These are phyloP conservation scores for Vitis amurensis DNA, from an alignment of 164 flowering plant genomes.

Conservation along the genomic window DNA sequence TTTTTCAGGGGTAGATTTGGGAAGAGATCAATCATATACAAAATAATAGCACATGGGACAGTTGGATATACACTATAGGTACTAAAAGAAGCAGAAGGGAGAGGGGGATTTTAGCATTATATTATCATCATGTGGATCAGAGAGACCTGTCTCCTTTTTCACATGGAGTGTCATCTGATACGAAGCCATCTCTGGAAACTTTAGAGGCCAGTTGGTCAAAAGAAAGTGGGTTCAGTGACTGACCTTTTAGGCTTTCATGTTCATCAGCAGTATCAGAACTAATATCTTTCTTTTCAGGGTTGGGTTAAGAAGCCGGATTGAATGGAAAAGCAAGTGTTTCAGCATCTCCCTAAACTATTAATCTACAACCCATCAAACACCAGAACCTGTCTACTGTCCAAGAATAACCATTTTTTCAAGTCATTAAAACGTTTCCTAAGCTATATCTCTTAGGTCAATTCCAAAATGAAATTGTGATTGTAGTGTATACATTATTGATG, in stretches of 20 bases:
- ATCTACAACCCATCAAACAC: too few relatives aligned
- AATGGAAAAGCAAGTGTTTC: too few relatives aligned
- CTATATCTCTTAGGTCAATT: too few relatives aligned
- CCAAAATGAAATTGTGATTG: too few relatives aligned
- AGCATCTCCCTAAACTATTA: too few relatives aligned
- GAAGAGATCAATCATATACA: slow-evolving; percentile 14
- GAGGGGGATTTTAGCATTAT: background rate
- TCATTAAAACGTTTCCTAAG: too few relatives aligned
- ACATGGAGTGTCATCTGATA: slow-evolving; percentile 5
- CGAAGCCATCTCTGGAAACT: background rate
- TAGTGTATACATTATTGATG: too few relatives aligned
- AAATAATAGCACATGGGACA: slow-evolving; percentile 38
- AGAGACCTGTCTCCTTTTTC: slow-evolving; percentile 7
- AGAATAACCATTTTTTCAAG: too few relatives aligned
- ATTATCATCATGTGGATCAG: slow-evolving; percentile 5
- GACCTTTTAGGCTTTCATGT: background rate
- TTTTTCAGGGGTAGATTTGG: background rate
- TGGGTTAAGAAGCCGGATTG: background rate
- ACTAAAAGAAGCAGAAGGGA: background rate
- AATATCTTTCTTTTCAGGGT: background rate
- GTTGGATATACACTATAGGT: slow-evolving; percentile 24
- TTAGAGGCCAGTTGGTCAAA: background rate
- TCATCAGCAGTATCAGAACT: background rate
- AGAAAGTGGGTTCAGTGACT: background rate
- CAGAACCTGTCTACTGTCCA: too few relatives aligned